These are phyloP conservation scores for Cladosporium sp. DNA, from an alignment of 2,329 filamentous ascomycete species.

Conservation along the genomic window DNA sequence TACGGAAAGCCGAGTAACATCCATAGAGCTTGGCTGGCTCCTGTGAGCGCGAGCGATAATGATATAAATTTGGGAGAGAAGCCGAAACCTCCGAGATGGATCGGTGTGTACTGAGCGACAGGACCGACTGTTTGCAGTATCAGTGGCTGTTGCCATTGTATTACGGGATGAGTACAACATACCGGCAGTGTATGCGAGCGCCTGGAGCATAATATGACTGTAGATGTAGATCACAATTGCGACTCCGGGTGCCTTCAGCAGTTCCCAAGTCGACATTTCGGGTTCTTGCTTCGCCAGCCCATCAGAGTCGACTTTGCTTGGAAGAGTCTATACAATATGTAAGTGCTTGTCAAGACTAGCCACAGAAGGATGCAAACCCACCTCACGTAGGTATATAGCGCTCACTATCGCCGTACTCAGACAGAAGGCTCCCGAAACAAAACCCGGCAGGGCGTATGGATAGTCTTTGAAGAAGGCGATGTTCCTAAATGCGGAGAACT, in stretches of 20 bases:
- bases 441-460: slow-evolving; percentile 62
- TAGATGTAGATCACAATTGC: slow-evolving; percentile 62
- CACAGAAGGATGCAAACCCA: background rate
- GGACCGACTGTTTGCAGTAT: slow-evolving; percentile 47
- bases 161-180: background rate
- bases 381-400: slow-evolving; percentile 2
- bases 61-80: slow-evolving; percentile 63
- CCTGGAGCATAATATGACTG: slow-evolving; percentile 63
- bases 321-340: slow-evolving; percentile 24
- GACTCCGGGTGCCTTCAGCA: slow-evolving; percentile 63
- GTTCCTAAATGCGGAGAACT: slow-evolving; percentile 59
- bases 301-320: slow-evolving; percentile 13
- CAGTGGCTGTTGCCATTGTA: background rate
- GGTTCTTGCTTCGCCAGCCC: slow-evolving; percentile 17
- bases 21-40: slow-evolving; percentile 66
- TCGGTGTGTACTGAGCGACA: slow-evolving; percentile 63
- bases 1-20: slow-evolving; percentile 65
- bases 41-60: slow-evolving; percentile 59
- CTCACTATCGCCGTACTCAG: slow-evolving; percentile 28
- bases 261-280: slow-evolving; percentile 46
- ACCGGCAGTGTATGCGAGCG: slow-evolving; percentile 64
- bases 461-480: slow-evolving; percentile 58
- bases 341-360: too few relatives aligned
- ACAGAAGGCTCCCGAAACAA: slow-evolving; percentile 55
- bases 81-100: slow-evolving; percentile 60